phyloP scores from a whole-genome alignment of 768 basidiomycete genomes.

The Lactifluus echinatus region DNA sequence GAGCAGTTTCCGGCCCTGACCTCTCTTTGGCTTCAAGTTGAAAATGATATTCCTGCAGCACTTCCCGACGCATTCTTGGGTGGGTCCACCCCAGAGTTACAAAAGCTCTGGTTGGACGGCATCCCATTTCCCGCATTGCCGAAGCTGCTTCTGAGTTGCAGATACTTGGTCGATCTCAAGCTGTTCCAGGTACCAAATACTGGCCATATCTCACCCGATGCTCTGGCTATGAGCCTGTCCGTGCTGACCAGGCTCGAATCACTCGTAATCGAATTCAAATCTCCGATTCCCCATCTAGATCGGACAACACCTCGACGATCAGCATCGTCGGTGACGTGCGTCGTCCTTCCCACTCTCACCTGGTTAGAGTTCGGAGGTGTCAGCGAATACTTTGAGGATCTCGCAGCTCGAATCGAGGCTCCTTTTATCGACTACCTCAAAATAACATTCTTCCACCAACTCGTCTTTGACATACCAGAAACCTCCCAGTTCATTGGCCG shows the following conservation, averaged over 20 bases:
- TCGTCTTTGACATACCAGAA: not conserved
- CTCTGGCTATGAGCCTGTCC: not conserved
- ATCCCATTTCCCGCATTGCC: not conserved
- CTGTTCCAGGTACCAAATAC: not conserved
- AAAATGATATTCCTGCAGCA: not conserved
- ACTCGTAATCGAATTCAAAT: not conserved
- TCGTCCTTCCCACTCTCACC: not conserved
- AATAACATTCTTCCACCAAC: not conserved
- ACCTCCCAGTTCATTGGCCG: not conserved
- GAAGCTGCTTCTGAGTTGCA: not conserved
- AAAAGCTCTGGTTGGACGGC: not conserved
- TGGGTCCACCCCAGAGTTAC: not conserved
- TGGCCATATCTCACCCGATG: not conserved
- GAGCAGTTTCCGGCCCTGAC: not conserved
- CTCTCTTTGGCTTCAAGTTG: not conserved
- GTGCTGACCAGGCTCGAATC: not conserved
- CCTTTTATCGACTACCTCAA: not conserved
- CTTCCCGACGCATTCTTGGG: not conserved
- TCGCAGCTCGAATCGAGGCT: not conserved
- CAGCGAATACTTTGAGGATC: slow-evolving; percentile 1
- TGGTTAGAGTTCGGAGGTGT: not conserved
- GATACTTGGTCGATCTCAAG: not conserved
- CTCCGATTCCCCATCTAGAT: not conserved
- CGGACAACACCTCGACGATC: not conserved
- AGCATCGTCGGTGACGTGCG: no score